A percentile compares a stretch with the other conserved stretches of the same genome.
Conservation (phyloP, 2,329 filamentous ascomycete genomes). For the Trichoderma sp. region DNA sequence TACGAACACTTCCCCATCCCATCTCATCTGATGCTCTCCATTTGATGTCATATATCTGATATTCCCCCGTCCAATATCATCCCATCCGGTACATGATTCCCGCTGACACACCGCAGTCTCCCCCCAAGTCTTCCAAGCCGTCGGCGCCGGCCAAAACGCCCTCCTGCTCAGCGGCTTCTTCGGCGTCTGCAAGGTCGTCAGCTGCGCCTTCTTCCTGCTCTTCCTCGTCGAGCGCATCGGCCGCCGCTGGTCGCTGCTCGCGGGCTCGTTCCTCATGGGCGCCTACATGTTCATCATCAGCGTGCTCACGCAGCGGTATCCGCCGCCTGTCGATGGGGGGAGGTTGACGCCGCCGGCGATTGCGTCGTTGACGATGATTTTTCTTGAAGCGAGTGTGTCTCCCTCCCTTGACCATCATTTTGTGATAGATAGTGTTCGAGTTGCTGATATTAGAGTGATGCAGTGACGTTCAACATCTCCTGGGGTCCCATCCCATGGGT, state of each 20-base stretch:
- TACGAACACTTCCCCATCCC: slow-evolving; percentile 31
- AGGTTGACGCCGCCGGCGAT: slow-evolving; percentile 46
- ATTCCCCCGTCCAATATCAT: background rate
- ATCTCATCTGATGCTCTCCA: background rate
- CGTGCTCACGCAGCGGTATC: slow-evolving; percentile 50
- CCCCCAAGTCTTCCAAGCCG: slow-evolving; percentile 54
- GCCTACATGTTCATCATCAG: slow-evolving; percentile 56
- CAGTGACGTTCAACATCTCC: slow-evolving; percentile 45
- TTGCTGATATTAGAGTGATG: background rate
- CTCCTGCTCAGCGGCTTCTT: slow-evolving; percentile 57
- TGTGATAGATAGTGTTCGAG: too few species aligned
- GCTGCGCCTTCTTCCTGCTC: slow-evolving; percentile 50
- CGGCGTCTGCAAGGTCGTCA: slow-evolving; percentile 54
- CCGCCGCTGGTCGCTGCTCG: slow-evolving; percentile 51
- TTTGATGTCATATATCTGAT: too few species aligned
- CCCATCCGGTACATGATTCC: background rate
- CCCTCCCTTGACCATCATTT: background rate
- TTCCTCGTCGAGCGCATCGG: slow-evolving; percentile 55
- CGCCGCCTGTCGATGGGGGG: slow-evolving; percentile 43
- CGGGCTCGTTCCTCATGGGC: slow-evolving; percentile 53
- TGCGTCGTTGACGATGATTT: slow-evolving; percentile 54
- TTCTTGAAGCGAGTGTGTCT: slow-evolving; percentile 48
- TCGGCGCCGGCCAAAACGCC: slow-evolving; percentile 50
- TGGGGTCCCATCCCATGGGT: slow-evolving; percentile 35
- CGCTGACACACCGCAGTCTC: slow-evolving; percentile 40